Evolutionary conservation across 2,329 filamentous ascomycete genomes (phyloP).

Genomic region (Monilinia fructicola): DNA sequence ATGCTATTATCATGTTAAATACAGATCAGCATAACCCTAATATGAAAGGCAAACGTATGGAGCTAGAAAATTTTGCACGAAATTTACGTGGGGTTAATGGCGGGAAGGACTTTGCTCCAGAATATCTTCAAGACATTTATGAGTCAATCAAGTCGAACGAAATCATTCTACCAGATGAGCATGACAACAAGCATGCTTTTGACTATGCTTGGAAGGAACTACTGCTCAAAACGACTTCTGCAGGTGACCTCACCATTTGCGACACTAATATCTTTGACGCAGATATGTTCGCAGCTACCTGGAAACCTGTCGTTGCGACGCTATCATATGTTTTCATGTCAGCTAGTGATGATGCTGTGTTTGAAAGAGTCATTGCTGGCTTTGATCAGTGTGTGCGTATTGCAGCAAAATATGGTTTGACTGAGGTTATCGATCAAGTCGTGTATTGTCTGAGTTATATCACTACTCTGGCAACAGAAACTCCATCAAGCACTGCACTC

Average conservation of each 20-base stretch:
- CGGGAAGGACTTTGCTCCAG: slow-evolving; percentile 76
- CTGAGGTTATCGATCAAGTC: slow-evolving; percentile 88
- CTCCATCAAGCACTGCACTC: slow-evolving; percentile 75
- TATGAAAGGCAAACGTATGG: slow-evolving; percentile 80
- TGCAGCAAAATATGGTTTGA: slow-evolving; percentile 78
- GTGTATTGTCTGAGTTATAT: slow-evolving; percentile 88
- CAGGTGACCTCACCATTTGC: slow-evolving; percentile 73
- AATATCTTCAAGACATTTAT: slow-evolving; percentile 84
- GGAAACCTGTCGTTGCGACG: slow-evolving; percentile 92
- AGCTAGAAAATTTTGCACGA: slow-evolving; percentile 73
- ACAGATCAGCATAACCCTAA: slow-evolving; percentile 97
- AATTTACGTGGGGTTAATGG: slow-evolving; percentile 91
- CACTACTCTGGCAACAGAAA: slow-evolving; percentile 77
- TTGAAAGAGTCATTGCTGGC: slow-evolving; percentile 86
- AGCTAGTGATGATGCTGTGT: slow-evolving; percentile 93
- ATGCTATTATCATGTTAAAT: slow-evolving; percentile 97
- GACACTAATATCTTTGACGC: slow-evolving; percentile 94
- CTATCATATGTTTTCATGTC: slow-evolving; percentile 99
- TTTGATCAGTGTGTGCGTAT: slow-evolving; percentile 97
- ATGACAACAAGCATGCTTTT: slow-evolving; percentile 94
- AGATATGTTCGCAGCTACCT: slow-evolving; percentile 95
- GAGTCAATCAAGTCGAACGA: slow-evolving; percentile 90
- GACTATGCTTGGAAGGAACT: slow-evolving; percentile 98
- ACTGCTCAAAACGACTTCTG: slow-evolving; percentile 75
- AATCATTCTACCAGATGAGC: slow-evolving; percentile 95